phyloP scores from a whole-genome alignment of 2,329 filamentous ascomycete species.

The Aspergillus fischeri region DNA sequence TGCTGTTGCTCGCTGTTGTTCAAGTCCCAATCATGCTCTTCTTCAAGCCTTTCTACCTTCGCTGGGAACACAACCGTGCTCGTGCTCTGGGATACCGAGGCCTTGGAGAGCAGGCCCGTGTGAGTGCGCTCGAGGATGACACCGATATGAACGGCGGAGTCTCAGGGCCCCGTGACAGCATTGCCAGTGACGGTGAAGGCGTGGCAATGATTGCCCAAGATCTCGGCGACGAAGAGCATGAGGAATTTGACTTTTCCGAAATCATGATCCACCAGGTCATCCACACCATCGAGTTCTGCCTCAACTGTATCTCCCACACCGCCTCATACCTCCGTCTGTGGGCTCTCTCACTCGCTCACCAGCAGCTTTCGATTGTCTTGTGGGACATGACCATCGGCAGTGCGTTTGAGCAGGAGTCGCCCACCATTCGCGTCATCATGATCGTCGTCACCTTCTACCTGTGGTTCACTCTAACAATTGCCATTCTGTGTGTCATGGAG shows the following conservation, averaged over 20 bases:
- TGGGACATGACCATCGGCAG: slow-evolving; percentile 93
- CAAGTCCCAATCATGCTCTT: slow-evolving; percentile 91
- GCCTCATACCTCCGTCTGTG: slow-evolving; percentile 98
- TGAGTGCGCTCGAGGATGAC: slow-evolving; percentile 87
- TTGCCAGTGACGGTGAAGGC: slow-evolving; percentile 73
- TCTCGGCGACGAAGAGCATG: slow-evolving; percentile 73
- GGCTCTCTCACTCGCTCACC: slow-evolving; percentile 94
- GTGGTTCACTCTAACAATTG: slow-evolving; percentile 83
- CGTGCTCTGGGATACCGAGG: slow-evolving; percentile 86
- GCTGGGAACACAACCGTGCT: slow-evolving; percentile 87
- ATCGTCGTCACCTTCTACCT: slow-evolving; percentile 78
- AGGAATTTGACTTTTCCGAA: slow-evolving; percentile 96
- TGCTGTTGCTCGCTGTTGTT: slow-evolving; percentile 75
- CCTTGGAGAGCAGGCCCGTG: slow-evolving; percentile 80
- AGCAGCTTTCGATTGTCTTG: slow-evolving; percentile 91
- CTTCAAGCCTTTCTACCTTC: slow-evolving; percentile 92
- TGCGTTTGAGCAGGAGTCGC: slow-evolving; percentile 61
- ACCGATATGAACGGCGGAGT: slow-evolving; percentile 64
- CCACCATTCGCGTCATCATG: slow-evolving; percentile 69
- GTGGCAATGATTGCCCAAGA: slow-evolving; percentile 87
- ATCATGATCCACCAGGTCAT: slow-evolving; percentile 99
- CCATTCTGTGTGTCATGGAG: slow-evolving; percentile 88
- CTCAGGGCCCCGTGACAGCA: slow-evolving; percentile 60
- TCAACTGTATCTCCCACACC: slow-evolving; percentile 98
- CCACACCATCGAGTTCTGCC: slow-evolving; percentile 97